Percentiles rank a stretch among this genome's conserved stretches.
Evolutionary conservation across 2,329 filamentous ascomycete genomes (phyloP).

Genomic region (Macrophomina tecta): DNA sequence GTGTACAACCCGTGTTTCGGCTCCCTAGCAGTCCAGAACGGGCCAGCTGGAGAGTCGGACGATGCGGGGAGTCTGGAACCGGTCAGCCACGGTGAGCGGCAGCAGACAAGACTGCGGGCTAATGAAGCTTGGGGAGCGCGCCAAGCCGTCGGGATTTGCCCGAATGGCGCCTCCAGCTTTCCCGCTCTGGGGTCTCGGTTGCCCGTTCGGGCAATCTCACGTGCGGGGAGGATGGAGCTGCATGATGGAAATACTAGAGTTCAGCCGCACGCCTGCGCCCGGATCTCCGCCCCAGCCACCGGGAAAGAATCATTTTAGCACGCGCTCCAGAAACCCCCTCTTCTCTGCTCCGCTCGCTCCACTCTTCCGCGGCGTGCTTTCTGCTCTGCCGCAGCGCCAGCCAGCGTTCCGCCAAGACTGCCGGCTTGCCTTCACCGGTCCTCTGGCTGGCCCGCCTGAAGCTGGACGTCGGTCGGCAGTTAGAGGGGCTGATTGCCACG

Average conservation of each 20-base stretch:
- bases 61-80: background rate
- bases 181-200: background rate
- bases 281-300: background rate
- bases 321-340: background rate
- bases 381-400: background rate
- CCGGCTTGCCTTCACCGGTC: background rate
- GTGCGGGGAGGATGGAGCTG: slow-evolving; percentile 1
- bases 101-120: background rate
- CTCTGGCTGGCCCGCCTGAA: background rate
- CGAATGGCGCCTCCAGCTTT: background rate
- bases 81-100: too few species aligned
- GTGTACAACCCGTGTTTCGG: background rate
- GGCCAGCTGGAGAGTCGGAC: background rate
- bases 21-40: background rate
- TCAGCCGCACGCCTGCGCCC: slow-evolving; percentile 8
- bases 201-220: background rate
- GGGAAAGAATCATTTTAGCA: background rate
- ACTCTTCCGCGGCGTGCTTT: background rate
- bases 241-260: background rate
- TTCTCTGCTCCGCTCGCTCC: background rate
- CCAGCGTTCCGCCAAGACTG: background rate
- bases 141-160: slow-evolving; percentile 1
- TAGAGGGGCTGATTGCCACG: background rate
- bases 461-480: background rate
- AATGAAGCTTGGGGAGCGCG: background rate